phyloP scores from a whole-genome alignment of 352 stramenopile genomes.

The Poterioochromonas sp. region DNA sequence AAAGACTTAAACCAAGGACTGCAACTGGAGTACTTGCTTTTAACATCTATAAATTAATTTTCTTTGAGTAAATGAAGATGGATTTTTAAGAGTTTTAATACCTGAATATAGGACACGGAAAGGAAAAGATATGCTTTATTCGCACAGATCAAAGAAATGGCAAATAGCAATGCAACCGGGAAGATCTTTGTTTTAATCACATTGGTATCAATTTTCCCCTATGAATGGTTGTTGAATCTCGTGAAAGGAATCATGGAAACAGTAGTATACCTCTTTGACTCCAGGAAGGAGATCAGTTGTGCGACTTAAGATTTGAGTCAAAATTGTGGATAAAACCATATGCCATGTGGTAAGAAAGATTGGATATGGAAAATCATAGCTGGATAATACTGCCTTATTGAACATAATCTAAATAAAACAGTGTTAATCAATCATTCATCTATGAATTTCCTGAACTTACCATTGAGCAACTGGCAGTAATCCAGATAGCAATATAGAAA shows the following conservation, averaged over 20 bases:
- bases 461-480: conserved; percentile 16
- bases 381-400: conserved; percentile 23
- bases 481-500: conserved; percentile 26
- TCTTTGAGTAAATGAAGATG: background rate
- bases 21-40: conserved; percentile 11
- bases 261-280: background rate
- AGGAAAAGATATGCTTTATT: conserved; percentile 20
- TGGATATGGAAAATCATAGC: conserved; percentile 10
- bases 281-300: conserved; percentile 21
- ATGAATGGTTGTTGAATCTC: background rate
- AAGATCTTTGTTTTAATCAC: conserved; percentile 5
- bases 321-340: conserved; percentile 14
- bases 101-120: conserved; percentile 17
- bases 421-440: background rate
- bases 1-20: background rate
- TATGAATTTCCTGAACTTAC: background rate
- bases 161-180: background rate
- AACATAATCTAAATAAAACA: conserved; percentile 2
- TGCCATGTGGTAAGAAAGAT: conserved; percentile 29
- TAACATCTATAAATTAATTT: background rate
- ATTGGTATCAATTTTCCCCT: conserved; percentile 11
- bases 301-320: background rate
- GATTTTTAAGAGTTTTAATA: background rate
- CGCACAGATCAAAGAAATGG: background rate
- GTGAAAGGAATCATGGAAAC: no score